phyloP scores from a whole-genome alignment of 83 land plant species.

The Diphasiastrum complanatum region DNA sequence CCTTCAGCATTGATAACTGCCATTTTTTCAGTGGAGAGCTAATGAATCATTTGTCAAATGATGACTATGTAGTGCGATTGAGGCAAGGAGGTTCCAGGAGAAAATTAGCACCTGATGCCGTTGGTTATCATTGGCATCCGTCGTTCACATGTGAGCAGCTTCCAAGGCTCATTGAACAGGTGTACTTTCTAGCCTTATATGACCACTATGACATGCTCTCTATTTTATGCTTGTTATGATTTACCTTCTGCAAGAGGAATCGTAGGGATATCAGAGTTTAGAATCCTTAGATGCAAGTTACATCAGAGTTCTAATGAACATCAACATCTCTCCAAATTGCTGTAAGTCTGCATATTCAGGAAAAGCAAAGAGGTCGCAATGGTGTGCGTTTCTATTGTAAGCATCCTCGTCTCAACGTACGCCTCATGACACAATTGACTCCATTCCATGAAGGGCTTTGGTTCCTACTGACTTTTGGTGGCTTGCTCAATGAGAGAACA shows the following conservation, averaged over 20 bases:
- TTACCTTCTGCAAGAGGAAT: no score
- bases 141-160: slow-evolving; percentile 25
- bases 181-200: not conserved
- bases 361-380: slow-evolving; percentile 32
- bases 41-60: not conserved
- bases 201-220: no score
- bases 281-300: no score
- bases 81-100: slow-evolving; percentile 26
- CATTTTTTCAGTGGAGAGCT: not conserved
- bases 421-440: slow-evolving; percentile 32
- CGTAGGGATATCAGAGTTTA: no score
- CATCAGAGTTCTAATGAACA: no score
- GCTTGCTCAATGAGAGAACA: slow-evolving; percentile 19
- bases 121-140: slow-evolving; percentile 38
- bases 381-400: slow-evolving; percentile 25
- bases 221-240: no score
- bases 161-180: slow-evolving; percentile 33
- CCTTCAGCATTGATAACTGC: no score
- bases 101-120: slow-evolving; percentile 20
- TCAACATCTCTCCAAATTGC: no score
- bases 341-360: no score
- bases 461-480: slow-evolving; percentile 31
- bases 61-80: slow-evolving; percentile 20
- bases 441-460: slow-evolving; percentile 28
- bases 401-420: slow-evolving; percentile 26